phyloP scores from a whole-genome alignment of 2,329 filamentous ascomycete species.

The Colletotrichum costaricense region DNA sequence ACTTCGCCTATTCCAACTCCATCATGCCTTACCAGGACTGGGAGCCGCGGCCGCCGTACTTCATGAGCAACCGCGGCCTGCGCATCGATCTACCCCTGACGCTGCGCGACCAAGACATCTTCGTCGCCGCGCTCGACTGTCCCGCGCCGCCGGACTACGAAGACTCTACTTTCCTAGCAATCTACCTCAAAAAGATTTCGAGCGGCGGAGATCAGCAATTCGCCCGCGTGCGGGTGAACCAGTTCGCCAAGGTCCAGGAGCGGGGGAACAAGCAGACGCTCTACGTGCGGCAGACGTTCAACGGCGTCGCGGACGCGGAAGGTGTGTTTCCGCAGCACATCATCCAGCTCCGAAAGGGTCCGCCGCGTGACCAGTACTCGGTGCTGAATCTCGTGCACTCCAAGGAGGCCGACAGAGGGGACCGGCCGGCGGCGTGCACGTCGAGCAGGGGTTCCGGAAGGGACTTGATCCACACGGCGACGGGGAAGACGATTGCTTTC shows the following conservation, averaged over 20 bases:
- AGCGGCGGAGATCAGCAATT: background rate
- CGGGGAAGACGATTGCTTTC: background rate
- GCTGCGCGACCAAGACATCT: slow-evolving; percentile 11
- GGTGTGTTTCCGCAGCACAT: slow-evolving; percentile 38
- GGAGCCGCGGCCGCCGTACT: slow-evolving; percentile 41
- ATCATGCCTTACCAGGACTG: slow-evolving; percentile 46
- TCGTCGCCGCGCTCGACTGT: background rate
- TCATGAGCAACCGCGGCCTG: slow-evolving; percentile 43
- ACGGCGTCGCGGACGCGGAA: slow-evolving; percentile 8
- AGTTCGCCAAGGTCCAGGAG: slow-evolving; percentile 5
- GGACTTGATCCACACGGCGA: background rate
- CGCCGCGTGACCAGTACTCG: background rate
- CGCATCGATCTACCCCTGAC: slow-evolving; percentile 41
- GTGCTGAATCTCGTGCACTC: background rate
- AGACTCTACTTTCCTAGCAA: background rate
- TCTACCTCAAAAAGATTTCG: background rate
- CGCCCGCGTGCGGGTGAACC: background rate
- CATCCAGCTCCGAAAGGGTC: background rate
- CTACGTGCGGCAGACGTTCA: slow-evolving; percentile 43
- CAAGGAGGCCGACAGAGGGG: background rate
- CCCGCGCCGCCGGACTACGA: background rate
- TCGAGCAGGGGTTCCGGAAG: background rate
- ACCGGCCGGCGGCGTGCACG: background rate
- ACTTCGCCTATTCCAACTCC: slow-evolving; percentile 50
- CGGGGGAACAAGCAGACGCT: slow-evolving; percentile 39